Conservation (phyloP, 2,329 filamentous ascomycete species). For the Colletotrichum destructivum region DNA sequence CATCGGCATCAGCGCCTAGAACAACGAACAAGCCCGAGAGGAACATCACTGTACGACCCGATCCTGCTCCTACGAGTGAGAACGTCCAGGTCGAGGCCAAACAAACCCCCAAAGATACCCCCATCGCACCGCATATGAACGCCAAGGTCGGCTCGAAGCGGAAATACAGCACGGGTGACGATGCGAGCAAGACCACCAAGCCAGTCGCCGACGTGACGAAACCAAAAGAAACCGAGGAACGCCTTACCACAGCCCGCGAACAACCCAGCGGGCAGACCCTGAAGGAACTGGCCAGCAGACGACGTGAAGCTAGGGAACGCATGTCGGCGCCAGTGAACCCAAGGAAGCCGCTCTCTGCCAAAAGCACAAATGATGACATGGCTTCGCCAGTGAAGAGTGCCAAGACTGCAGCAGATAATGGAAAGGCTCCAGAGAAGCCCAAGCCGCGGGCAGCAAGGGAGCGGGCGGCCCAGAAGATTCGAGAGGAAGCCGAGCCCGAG, state of each 20-base stretch:
- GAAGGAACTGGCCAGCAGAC: conserved; percentile 61
- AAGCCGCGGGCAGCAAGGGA: conserved; percentile 53
- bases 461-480: conserved; percentile 48
- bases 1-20: not conserved
- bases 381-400: conserved; percentile 69
- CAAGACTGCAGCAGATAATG: conserved; percentile 48
- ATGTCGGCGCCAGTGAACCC: conserved; percentile 48
- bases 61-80: conserved; percentile 12
- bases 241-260: conserved; percentile 43
- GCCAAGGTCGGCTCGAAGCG: conserved; percentile 69
- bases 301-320: conserved; percentile 58
- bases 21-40: conserved; percentile 25
- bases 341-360: conserved; percentile 67
- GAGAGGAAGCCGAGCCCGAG: conserved; percentile 45
- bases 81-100: conserved; percentile 24
- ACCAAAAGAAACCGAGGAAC: conserved; percentile 48
- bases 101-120: conserved; percentile 6
- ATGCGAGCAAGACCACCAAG: conserved; percentile 54
- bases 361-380: conserved; percentile 73
- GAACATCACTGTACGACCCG: conserved; percentile 29
- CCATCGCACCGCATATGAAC: conserved; percentile 26
- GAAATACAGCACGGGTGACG: conserved; percentile 70
- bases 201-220: conserved; percentile 45
- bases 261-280: conserved; percentile 59
- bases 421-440: conserved; percentile 41